Base-by-base conservation (phyloP, 208 protist genomes). In the Leishmania arabica region DNA sequence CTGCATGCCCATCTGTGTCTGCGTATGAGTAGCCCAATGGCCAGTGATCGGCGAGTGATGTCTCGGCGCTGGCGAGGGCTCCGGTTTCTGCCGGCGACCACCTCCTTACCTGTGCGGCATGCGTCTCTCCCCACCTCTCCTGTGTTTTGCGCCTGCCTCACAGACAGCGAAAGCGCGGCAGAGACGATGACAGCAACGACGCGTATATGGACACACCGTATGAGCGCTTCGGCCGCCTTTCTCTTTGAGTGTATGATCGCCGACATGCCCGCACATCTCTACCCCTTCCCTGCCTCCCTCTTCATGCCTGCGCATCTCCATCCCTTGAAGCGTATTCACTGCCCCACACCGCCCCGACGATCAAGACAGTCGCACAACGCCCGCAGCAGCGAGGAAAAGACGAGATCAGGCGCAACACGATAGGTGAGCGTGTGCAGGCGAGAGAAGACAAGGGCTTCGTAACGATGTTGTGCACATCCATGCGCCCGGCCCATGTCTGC, bases 401-500 rank as follows among this genome's bases (percentile, higher is more conserved):
- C 1, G 3, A 53, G 24, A 21, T 19, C 69, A 21, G 17, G 42
- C 4, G 3, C 9, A 21, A 21, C 31, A 4, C 17, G 47, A 34
- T 24, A 51, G 40, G 40, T 45, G 64, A 19, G 17, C 5, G 40
- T 49, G 9, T 40, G 3, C 24, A 73, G 40, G 34, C 24, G 24
- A 34, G 42, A 51, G 45, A 45, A 53, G 27, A 54, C 6, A 73
- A 34, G 27, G 69, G 34, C 45, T 51, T n/a, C 27, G 47, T 54
- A 7, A n/a, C 40, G 69, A 73, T 73, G 69, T n/a, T 53, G 69
- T 19, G 69, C 69, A 53, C 69, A 51, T 73, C 40, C 69, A 53
- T 73, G 69, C 45, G 45, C 69, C 69, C 3, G 47, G 45, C 69
- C 24, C 69, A n/a, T 71, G 65, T 21, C 17, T 71, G 65, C 40